Evolutionary conservation across 2,329 filamentous ascomycete species (phyloP), one percentile per base, ranked within the genome.

Genomic region (Penicillium sumatraense): DNA sequence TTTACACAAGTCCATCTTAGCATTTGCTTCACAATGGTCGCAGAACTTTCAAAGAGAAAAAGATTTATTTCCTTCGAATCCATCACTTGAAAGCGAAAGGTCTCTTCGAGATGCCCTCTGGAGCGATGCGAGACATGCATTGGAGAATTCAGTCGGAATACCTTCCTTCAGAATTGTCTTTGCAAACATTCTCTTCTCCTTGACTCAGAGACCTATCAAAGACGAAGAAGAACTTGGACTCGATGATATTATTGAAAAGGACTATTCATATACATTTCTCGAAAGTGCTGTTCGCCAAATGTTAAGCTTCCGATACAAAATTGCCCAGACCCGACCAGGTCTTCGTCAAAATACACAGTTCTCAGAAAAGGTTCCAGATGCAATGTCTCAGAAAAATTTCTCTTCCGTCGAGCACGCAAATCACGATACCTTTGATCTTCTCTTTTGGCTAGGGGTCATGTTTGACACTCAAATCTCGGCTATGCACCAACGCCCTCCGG

Each of bases 1-100:
- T 10, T 33, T 54, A 7, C 52, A 54, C 20, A 20, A 49, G 14
- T 40, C 52, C 13, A 54, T 54, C 9, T 50, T 54, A 31, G 52
- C 52, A 35, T 54, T 54, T 50, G 52, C 52, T 13, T 45, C 52
- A 8, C 52, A 54, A 13, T 54, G 52, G 52, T 13, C 52, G 1
- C 52, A 54, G 18, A 16, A 46, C 6, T 46, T 46, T n/a, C n/a
- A 20, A 9, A 20, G 21, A 21, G 11, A 23, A 5, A 20, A 8
- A 10, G 16, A 31, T 21, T 0, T 3, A 2, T 9, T 31, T 14
- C 13, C 27, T 3, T 31, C 26, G 13, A 44, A 18, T 21, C 13
- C 42, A 1, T 14, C 33, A 7, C 7, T 21, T 46, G n/a, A 24
- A 1, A 13, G 31, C 14, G 42, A 46, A 46, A 46, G 26, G 26